These are phyloP conservation scores for Entomortierella parvispora DNA, from an alignment of 192 early-diverging fungal species.

Conservation along the genomic window DNA sequence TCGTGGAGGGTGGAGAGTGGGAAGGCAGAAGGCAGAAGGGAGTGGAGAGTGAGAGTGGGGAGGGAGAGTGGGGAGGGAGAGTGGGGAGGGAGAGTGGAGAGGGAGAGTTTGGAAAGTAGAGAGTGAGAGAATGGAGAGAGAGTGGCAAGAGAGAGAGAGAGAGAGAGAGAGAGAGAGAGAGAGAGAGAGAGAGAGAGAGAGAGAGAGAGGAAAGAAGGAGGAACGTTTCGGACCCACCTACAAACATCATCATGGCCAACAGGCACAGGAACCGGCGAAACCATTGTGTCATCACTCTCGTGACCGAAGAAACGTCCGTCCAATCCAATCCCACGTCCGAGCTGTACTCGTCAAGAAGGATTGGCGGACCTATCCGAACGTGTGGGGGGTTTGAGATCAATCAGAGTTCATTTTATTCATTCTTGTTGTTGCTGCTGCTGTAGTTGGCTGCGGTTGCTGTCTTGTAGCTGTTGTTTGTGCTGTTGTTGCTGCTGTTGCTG, in stretches of 20 bases:
- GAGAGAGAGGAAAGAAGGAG: slow-evolving; percentile 8
- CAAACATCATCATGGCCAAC: too few relatives aligned
- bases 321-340: too few relatives aligned
- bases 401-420: background rate
- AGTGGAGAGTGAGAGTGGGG: slow-evolving; percentile 5
- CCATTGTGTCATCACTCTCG: too few relatives aligned
- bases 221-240: too few relatives aligned
- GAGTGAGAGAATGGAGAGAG: background rate
- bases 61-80: background rate
- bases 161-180: background rate
- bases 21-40: background rate
- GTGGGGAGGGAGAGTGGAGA: background rate
- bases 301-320: too few relatives aligned
- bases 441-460: too few relatives aligned
- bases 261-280: too few relatives aligned
- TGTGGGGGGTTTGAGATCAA: too few relatives aligned
- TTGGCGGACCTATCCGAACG: too few relatives aligned
- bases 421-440: background rate
- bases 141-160: background rate
- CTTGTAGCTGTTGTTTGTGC: background rate
- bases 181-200: background rate
- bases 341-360: too few relatives aligned
- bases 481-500: background rate
- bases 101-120: background rate
- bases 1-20: slow-evolving; percentile 1